phyloP scores from a whole-genome alignment of 768 basidiomycete species.

The Lyophyllum shimeji region DNA sequence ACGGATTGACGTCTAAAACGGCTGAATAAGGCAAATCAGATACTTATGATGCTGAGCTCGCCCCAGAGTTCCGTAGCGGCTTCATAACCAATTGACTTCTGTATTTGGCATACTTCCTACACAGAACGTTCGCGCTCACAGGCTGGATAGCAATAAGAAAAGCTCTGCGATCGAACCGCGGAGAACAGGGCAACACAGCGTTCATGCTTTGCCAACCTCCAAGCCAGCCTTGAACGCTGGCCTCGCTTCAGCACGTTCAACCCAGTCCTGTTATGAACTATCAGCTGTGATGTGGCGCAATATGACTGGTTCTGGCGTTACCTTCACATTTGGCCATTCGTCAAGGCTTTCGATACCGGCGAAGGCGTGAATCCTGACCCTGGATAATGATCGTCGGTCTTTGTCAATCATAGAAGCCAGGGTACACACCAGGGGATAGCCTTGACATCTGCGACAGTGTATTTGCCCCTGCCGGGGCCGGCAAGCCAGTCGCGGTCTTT shows the following conservation, averaged over 20 bases:
- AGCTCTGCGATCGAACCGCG: too few species aligned
- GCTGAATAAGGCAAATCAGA: too few species aligned
- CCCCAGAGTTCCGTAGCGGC: too few species aligned
- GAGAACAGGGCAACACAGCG: too few species aligned
- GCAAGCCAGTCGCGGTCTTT: slow-evolving; percentile 73
- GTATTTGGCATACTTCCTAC: too few species aligned
- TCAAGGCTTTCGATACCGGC: slow-evolving; percentile 31
- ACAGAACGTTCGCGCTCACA: too few species aligned
- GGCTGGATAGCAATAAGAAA: too few species aligned
- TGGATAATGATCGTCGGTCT: slow-evolving; percentile 20
- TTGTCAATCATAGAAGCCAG: neutral
- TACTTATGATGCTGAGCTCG: too few species aligned
- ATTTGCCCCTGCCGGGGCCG: slow-evolving; percentile 70
- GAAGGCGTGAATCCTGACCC: slow-evolving; percentile 51
- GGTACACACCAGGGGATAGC: slow-evolving; percentile 55
- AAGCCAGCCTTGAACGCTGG: slow-evolving; percentile 22
- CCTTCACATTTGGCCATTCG: slow-evolving; percentile 25
- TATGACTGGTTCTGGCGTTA: neutral
- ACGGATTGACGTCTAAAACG: too few species aligned
- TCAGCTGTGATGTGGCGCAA: neutral
- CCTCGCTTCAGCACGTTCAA: slow-evolving; percentile 17
- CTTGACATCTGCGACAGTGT: slow-evolving; percentile 74
- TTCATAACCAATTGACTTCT: too few species aligned
- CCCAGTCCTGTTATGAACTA: slow-evolving; percentile 19
- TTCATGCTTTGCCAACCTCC: slow-evolving; percentile 11